Conservation (phyloP, 1,139 yeast species). For the Yamadazyma mexicana region DNA sequence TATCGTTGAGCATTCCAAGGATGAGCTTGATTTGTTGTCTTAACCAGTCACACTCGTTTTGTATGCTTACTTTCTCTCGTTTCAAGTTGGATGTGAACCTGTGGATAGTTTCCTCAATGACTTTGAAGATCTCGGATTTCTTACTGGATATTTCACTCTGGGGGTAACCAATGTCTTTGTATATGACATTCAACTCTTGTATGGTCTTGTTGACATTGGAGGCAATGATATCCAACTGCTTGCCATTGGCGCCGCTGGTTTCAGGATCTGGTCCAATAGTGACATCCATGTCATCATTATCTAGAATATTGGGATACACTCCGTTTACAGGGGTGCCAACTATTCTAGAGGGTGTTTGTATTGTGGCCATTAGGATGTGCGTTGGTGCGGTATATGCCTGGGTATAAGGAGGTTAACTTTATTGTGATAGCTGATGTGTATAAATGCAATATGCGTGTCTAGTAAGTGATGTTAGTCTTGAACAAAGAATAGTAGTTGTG, state of each 20-base stretch:
- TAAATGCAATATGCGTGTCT: not conserved
- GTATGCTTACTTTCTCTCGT: conserved; percentile 40
- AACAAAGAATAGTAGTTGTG: not conserved
- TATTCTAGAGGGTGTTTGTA: conserved; percentile 11
- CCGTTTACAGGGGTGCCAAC: conserved; percentile 9
- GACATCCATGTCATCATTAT: conserved; percentile 8
- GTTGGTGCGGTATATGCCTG: not conserved
- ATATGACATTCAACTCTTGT: conserved; percentile 31
- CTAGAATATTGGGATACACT: conserved; percentile 4
- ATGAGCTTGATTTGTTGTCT: conserved; percentile 44
- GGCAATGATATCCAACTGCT: conserved; percentile 26
- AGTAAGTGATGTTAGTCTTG: not conserved
- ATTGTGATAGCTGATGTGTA: not conserved
- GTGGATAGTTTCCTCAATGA: conserved; percentile 40
- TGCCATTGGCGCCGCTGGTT: conserved; percentile 3
- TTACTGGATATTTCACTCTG: conserved; percentile 33
- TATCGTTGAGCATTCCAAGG: conserved; percentile 42
- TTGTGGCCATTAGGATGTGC: conserved; percentile 6
- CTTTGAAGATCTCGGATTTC: conserved; percentile 39
- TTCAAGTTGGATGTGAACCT: conserved; percentile 33
- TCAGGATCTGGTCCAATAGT: conserved; percentile 2
- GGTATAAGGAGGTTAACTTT: not conserved
- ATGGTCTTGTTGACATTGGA: conserved; percentile 36
- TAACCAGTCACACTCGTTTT: conserved; percentile 50
- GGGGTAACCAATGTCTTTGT: conserved; percentile 41